Conservation (phyloP, 1,139 yeast species). For the Yamadazyma sp. region DNA sequence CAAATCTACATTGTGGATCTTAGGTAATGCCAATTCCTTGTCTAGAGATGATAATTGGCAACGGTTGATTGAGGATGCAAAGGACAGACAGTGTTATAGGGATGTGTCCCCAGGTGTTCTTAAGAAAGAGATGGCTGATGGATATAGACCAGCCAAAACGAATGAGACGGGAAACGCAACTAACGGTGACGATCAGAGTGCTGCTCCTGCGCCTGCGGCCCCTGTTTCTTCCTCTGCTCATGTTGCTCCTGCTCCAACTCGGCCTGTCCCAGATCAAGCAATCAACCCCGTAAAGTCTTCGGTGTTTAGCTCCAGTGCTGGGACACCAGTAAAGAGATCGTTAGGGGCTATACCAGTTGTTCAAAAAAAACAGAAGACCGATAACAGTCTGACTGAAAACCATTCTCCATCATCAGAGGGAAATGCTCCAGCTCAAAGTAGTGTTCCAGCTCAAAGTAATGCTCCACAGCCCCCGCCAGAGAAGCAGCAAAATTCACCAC, state of each 20-base stretch:
- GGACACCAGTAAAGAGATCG: not conserved
- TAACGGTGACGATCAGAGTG: too few relatives aligned
- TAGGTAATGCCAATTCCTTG: slow-evolving; percentile 75
- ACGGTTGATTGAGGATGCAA: slow-evolving; percentile 63
- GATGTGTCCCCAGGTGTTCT: slow-evolving; percentile 43
- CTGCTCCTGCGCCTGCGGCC: too few relatives aligned
- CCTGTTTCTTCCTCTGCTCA: too few relatives aligned
- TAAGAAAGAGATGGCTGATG: slow-evolving; percentile 4
- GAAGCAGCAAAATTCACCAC: too few relatives aligned
- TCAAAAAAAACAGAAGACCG: not conserved
- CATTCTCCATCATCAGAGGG: too few relatives aligned
- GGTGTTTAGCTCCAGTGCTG: not conserved
- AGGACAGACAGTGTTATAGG: slow-evolving; percentile 37
- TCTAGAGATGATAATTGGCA: slow-evolving; percentile 67
- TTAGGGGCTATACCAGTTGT: not conserved
- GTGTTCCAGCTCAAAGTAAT: not conserved
- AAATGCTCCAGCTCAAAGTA: too few relatives aligned
- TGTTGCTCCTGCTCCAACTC: not conserved
- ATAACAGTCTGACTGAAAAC: not conserved
- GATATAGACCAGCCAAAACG: not conserved
- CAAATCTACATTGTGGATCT: slow-evolving; percentile 84
- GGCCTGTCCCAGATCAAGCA: too few relatives aligned
- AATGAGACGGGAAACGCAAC: not conserved
- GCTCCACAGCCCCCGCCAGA: too few relatives aligned
- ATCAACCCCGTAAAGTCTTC: not conserved